Conservation (phyloP, 1,284 basidiomycete species). For the Bondarzewia mesenterica region DNA sequence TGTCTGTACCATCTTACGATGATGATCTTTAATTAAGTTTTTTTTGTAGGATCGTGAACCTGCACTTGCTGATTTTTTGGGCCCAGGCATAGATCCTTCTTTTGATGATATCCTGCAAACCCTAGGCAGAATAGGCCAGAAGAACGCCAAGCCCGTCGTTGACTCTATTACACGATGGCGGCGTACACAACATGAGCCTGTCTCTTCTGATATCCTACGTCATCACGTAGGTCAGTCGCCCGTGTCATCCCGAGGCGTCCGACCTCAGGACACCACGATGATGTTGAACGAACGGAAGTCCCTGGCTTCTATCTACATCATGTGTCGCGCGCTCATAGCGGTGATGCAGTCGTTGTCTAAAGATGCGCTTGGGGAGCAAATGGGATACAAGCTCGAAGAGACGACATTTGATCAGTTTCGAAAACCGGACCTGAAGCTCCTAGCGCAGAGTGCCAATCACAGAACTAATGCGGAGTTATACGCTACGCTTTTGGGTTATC, state of each 20-base stretch:
- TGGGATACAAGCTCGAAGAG: slow-evolving; percentile 76
- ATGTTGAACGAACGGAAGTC: slow-evolving; percentile 72
- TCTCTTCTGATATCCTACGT: slow-evolving; percentile 44
- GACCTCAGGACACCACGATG: slow-evolving; percentile 44
- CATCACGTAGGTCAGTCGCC: slow-evolving; percentile 41
- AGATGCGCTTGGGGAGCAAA: slow-evolving; percentile 68
- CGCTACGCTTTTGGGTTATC: slow-evolving; percentile 73
- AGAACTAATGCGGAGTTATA: slow-evolving; percentile 76
- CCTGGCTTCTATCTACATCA: slow-evolving; percentile 79
- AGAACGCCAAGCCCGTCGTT: slow-evolving; percentile 78
- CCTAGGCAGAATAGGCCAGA: slow-evolving; percentile 81
- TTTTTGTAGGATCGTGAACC: slow-evolving; percentile 56
- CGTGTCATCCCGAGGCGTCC: slow-evolving; percentile 18
- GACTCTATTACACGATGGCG: slow-evolving; percentile 89
- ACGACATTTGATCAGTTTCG: slow-evolving; percentile 83
- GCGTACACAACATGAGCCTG: slow-evolving; percentile 63
- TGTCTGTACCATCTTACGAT: slow-evolving; percentile 19
- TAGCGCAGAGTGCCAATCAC: slow-evolving; percentile 64
- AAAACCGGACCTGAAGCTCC: slow-evolving; percentile 61
- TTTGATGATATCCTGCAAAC: slow-evolving; percentile 80
- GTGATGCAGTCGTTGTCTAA: slow-evolving; percentile 68
- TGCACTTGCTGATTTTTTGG: slow-evolving; percentile 58
- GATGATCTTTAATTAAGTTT: slow-evolving; percentile 4
- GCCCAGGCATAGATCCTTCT: slow-evolving; percentile 60
- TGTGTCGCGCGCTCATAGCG: slow-evolving; percentile 78